Percentiles rank a stretch among this genome's conserved stretches.
phyloP scores from a whole-genome alignment of 768 basidiomycete genomes.

The Tulasnella sp. region DNA sequence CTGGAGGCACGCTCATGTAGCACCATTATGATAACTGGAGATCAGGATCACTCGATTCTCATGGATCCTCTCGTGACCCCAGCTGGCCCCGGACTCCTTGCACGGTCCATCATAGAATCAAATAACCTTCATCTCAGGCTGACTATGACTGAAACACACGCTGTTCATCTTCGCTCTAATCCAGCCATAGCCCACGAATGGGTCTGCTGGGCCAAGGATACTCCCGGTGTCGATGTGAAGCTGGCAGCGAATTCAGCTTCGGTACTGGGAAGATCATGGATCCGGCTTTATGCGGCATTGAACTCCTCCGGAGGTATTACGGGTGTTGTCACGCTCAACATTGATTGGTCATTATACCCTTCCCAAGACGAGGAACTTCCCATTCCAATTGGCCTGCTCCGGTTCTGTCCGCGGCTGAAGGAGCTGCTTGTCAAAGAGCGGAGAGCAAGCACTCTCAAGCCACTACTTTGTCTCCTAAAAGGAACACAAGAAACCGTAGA shows the following conservation, averaged over 20 bases:
- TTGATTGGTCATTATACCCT: neutral
- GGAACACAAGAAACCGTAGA: neutral
- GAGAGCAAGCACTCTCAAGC: neutral
- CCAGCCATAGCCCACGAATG: neutral
- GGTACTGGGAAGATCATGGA: neutral
- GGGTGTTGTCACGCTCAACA: neutral
- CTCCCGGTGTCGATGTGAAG: neutral
- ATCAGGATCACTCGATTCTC: neutral
- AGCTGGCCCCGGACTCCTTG: neutral
- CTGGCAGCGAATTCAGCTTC: neutral
- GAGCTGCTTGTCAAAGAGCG: neutral
- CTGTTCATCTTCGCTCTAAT: neutral
- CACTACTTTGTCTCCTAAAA: neutral
- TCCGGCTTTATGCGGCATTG: neutral
- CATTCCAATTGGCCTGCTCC: neutral
- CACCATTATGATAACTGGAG: neutral
- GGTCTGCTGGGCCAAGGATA: neutral
- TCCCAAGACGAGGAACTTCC: neutral
- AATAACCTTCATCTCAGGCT: neutral
- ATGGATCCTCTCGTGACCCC: neutral
- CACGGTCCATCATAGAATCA: neutral
- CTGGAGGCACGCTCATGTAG: neutral
- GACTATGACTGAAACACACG: neutral
- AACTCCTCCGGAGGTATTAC: neutral
- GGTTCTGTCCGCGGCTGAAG: neutral